Base-by-base conservation (phyloP, 768 basidiomycete genomes). In the Tylopilus sp. region DNA sequence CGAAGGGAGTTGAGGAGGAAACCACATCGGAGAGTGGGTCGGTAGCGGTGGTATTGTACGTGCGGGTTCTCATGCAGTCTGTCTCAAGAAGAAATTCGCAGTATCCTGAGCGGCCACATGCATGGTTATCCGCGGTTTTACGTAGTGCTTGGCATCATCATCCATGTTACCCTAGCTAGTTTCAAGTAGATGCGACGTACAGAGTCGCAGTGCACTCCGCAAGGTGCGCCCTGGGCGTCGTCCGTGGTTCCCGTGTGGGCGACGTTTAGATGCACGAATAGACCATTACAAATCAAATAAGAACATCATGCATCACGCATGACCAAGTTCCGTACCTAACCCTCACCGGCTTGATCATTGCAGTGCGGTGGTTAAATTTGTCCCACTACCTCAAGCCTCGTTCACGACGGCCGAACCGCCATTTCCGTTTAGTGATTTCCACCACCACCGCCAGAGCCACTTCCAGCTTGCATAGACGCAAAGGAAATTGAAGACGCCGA, bases 401-500 rank as follows among this genome's bases (percentile, higher is more conserved):
- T 65, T 56, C n/a, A 44, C 31, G 11, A 50, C n/a, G 7, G 56
- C 26, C 26, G 52, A 22, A 7, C 14, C 4, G 13, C 56, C 31
- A 3, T 56, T 55, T 49, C 56, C 51, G 22, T 53, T 56, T 10
- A 55, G 45, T 40, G 41, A 43, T 9, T 56, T 55, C 50, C 54
- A 47, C 55, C 58, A 58, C 57, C 58, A 55, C 16, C 69, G 71
- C 77, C 83, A 58, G 3, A 66, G 84, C 84, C 80, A 85, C 21
- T 73, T 76, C 80, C 82, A 87, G 17, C 82, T 78, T 4, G 81
- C 78, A 13, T 88, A 64, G 19, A 88, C 83, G n/a, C 90, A 63
- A 42, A 85, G 53, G 62, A 87, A 82, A 65, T 91, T 92, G 61
- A 85, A 82, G 29, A 88, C 56, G 0, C 90, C 91, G 52, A 91